Evolutionary conservation across 148 eudicot species (phyloP).

Genomic region (Bassia scoparia): DNA sequence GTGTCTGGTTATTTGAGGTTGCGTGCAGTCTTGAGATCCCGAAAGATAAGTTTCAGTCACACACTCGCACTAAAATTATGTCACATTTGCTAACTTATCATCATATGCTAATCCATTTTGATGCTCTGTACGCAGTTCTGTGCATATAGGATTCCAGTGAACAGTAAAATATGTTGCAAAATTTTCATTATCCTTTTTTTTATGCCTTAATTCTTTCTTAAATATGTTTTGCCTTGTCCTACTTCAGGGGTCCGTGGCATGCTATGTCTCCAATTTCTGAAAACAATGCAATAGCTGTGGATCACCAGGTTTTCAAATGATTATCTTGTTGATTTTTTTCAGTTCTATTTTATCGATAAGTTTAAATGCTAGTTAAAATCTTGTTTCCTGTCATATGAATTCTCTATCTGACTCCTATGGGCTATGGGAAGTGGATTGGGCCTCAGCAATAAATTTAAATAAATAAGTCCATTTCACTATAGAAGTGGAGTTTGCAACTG

Average conservation of each 20-base stretch:
- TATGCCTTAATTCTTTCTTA: slow-evolving; percentile 11
- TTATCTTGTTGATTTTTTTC: slow-evolving; percentile 16
- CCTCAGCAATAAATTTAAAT: too few relatives aligned
- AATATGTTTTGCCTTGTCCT: slow-evolving; percentile 17
- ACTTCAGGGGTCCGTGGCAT: slow-evolving; percentile 86
- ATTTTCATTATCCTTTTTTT: not conserved
- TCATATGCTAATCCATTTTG: not conserved
- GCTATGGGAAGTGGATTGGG: too few relatives aligned
- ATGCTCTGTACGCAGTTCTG: not conserved
- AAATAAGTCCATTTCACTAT: too few relatives aligned
- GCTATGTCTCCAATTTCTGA: slow-evolving; percentile 94
- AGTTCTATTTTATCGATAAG: not conserved
- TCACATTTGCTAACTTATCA: not conserved
- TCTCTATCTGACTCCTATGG: not conserved
- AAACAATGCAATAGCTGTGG: slow-evolving; percentile 87
- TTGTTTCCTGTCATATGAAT: not conserved
- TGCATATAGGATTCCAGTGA: not conserved
- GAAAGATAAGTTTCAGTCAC: not conserved
- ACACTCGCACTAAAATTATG: not conserved
- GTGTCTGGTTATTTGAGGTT: not conserved
- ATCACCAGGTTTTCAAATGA: slow-evolving; percentile 49
- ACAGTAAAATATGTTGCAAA: not conserved
- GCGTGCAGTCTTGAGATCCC: not conserved
- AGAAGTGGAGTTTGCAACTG: too few relatives aligned
- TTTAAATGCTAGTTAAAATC: not conserved